A percentile compares a stretch with the other conserved stretches of the same genome.
Evolutionary conservation across 768 basidiomycete species (phyloP).

Genomic region (Lactarius quietus): DNA sequence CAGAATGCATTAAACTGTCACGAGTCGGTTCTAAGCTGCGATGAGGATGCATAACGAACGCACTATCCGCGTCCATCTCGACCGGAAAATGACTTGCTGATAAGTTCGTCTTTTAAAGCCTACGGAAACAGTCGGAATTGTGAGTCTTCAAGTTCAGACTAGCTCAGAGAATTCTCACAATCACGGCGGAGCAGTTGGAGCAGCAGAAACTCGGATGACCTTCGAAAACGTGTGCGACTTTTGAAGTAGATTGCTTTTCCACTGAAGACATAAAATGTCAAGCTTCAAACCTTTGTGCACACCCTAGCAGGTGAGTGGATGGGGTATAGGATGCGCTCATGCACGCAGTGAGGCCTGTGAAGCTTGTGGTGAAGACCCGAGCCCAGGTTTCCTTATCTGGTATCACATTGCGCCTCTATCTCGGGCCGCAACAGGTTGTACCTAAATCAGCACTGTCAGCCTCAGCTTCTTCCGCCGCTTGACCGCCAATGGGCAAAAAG

Average conservation of each 20-base stretch:
- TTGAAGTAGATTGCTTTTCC: constrained; percentile 29
- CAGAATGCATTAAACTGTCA: constrained; percentile 69
- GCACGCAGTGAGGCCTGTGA: background rate
- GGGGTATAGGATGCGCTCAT: background rate
- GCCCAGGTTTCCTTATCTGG: constrained; percentile 1
- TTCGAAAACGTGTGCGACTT: constrained; percentile 58
- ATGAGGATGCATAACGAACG: constrained; percentile 33
- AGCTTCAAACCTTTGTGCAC: background rate
- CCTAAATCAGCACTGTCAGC: no score
- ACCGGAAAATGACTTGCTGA: constrained; percentile 82
- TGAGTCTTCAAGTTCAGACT: constrained; percentile 9
- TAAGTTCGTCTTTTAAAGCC: constrained; percentile 80
- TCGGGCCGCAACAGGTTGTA: no score
- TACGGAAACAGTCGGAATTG: constrained; percentile 29
- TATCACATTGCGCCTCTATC: background rate
- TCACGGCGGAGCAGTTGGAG: constrained; percentile 62
- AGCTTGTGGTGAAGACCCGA: background rate
- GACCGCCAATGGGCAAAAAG: constrained; percentile 61
- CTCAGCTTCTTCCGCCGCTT: background rate
- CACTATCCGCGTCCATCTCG: constrained; percentile 79
- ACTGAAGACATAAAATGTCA: constrained; percentile 11
- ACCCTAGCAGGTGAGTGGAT: background rate
- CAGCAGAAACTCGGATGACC: constrained; percentile 71
- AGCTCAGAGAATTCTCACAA: constrained; percentile 44
- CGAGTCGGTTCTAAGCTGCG: constrained; percentile 1